Evolutionary conservation across 768 basidiomycete species (phyloP), one percentile per base, ranked within the genome.

Genomic region (Collybia nuda): DNA sequence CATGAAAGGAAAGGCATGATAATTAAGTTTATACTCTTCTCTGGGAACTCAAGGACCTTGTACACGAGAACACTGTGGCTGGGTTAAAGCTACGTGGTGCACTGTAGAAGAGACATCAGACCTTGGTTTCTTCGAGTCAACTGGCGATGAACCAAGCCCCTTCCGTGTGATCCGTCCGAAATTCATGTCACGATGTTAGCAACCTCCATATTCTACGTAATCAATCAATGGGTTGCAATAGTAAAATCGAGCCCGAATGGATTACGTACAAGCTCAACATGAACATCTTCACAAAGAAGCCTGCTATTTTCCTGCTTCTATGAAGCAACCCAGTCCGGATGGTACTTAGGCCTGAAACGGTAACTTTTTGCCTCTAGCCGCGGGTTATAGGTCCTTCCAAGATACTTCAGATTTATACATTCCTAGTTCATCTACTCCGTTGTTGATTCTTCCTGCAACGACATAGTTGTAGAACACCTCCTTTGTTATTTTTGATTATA

Each of bases 1-100:
- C 23, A 14, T 9, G 55, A 56, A 7, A 69, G 47, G n/a, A 65
- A 48, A 1, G 68, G 68, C 56, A 69, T 68, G 12, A 69, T 65
- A 8, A 69, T n/a, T n/a, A 63, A 50, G n/a, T 35, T 24, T 6
- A 39, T 26, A 17, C 48, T 53, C 14, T 64, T 56, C 40, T 62
- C 57, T 12, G 60, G 60, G 9, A 58, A 35, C 9, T 52, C 43
- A 17, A 68, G 29, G 5, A 58, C 48, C 11, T 67, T 60, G 21
- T 59, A 57, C 7, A 74, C 35, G 0, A 67, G 70, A 2, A 69
- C 60, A 12, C 71, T 72, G 40, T 71, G 70, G n/a, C 47, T 36
- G 64, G 51, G 44, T 65, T 54, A 21, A 24, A 21, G 0, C 40
- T 39, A 8, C 58, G 42, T 6, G 52, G 43, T 9, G 53, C 48